Conservation (phyloP, 202 grass and related monocot species). For the Eragrostis tef region DNA sequence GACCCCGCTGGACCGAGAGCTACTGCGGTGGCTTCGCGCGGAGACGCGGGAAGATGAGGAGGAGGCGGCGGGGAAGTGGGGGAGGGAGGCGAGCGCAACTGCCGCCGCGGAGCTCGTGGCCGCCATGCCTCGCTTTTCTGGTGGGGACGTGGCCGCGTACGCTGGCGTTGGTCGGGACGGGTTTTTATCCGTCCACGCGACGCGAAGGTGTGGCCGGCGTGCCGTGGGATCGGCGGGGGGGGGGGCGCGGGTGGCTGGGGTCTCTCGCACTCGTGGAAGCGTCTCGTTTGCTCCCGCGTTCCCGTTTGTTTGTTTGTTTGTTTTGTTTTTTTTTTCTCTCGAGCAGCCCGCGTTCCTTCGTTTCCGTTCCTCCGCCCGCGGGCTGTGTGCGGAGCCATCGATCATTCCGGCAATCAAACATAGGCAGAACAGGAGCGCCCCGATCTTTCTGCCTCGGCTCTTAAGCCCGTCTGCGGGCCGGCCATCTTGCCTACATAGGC, state of each 20-base stretch:
- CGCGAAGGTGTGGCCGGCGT: neutral
- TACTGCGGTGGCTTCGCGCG: neutral
- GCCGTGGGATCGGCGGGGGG: too few relatives aligned
- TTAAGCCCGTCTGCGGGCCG: too few relatives aligned
- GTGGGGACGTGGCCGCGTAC: conserved; percentile 50
- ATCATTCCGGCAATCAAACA: too few relatives aligned
- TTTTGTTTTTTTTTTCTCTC: too few relatives aligned
- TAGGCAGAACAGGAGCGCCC: too few relatives aligned
- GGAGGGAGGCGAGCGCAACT: conserved; percentile 45
- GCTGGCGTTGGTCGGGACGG: neutral
- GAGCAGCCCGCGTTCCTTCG: too few relatives aligned
- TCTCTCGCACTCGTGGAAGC: neutral
- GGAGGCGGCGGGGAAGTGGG: conserved; percentile 10
- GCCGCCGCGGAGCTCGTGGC: conserved; percentile 54
- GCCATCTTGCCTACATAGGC: too few relatives aligned
- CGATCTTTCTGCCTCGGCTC: too few relatives aligned
- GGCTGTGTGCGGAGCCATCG: too few relatives aligned
- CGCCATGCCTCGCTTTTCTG: conserved; percentile 55
- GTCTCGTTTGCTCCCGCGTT: too few relatives aligned
- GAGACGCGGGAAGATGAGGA: conserved; percentile 32
- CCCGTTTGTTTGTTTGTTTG: too few relatives aligned
- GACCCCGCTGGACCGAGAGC: neutral
- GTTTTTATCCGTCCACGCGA: neutral
- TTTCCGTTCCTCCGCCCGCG: too few relatives aligned
- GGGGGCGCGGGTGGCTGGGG: neutral